Evolutionary conservation across 2,329 filamentous ascomycete species (phyloP).

Genomic region (Colletotrichum cuscutae): DNA sequence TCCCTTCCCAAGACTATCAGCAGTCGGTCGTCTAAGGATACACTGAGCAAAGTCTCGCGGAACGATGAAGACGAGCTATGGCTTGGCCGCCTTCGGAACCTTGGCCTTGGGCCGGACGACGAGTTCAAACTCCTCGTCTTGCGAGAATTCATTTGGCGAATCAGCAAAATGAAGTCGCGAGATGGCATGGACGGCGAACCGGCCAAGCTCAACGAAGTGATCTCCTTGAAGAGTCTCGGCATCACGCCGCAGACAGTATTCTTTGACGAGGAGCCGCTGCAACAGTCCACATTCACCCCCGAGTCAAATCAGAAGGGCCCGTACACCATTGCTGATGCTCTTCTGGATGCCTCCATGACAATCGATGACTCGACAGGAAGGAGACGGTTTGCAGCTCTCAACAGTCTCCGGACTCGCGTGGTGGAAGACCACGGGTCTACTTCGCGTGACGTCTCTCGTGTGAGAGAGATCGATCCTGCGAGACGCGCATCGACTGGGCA

Average conservation of each 20-base stretch:
- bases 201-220: conserved; percentile 72
- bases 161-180: conserved; percentile 77
- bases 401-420: conserved; percentile 44
- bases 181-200: conserved; percentile 51
- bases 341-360: conserved; percentile 90
- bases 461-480: conserved; percentile 50
- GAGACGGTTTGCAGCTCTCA: conserved; percentile 62
- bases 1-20: conserved; percentile 64
- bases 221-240: conserved; percentile 79
- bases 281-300: conserved; percentile 46
- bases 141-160: conserved; percentile 90
- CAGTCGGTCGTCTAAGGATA: conserved; percentile 66
- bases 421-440: conserved; percentile 39
- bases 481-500: conserved; percentile 46
- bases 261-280: conserved; percentile 80
- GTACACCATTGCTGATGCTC: conserved; percentile 88
- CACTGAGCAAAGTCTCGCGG: conserved; percentile 72
- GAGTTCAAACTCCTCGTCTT: conserved; percentile 89
- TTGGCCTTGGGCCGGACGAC: conserved; percentile 84
- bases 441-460: conserved; percentile 41
- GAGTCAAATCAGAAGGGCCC: conserved; percentile 55
- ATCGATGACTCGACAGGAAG: conserved; percentile 75
- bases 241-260: conserved; percentile 90
- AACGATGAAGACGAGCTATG: conserved; percentile 96
- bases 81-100: conserved; percentile 84